Conservation (phyloP, 345 rosid genomes). For the Melaleuca alternifolia region DNA sequence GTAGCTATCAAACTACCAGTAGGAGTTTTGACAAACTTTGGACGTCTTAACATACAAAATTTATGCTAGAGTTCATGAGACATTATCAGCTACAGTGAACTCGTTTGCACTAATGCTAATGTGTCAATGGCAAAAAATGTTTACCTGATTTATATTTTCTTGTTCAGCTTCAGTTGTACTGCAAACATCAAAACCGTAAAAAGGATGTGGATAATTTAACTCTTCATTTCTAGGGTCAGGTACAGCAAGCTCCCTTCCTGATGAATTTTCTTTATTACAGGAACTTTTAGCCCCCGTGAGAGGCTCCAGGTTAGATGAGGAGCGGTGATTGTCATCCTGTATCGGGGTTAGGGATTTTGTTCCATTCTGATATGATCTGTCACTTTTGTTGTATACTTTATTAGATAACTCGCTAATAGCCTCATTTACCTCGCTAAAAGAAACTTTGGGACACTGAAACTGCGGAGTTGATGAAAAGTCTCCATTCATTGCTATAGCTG, state of each 20-base stretch:
- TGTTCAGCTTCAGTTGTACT: neutral
- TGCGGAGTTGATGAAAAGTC: neutral
- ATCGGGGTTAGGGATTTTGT: neutral
- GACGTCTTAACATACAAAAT: neutral
- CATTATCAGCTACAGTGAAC: neutral
- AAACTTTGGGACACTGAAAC: neutral
- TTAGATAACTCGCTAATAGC: neutral
- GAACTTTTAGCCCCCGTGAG: fast-evolving
- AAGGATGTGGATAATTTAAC: neutral
- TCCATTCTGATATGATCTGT: neutral
- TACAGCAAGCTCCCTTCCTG: neutral
- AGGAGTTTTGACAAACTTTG: neutral
- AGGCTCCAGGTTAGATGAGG: neutral
- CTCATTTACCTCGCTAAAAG: neutral
- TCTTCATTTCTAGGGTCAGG: neutral
- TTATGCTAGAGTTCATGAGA: neutral
- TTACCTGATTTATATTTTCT: neutral
- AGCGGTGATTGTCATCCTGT: neutral
- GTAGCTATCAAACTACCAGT: neutral
- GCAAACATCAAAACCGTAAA: neutral
- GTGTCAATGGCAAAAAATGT: fast-evolving
- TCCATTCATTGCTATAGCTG: neutral
- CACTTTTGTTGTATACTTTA: neutral
- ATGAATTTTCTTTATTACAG: neutral
- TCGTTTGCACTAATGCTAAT: neutral